Percentiles rank a stretch among this genome's conserved stretches.
These are phyloP conservation scores for Coemansia sp. DNA, from an alignment of 192 early-diverging fungal species.

Conservation along the genomic window DNA sequence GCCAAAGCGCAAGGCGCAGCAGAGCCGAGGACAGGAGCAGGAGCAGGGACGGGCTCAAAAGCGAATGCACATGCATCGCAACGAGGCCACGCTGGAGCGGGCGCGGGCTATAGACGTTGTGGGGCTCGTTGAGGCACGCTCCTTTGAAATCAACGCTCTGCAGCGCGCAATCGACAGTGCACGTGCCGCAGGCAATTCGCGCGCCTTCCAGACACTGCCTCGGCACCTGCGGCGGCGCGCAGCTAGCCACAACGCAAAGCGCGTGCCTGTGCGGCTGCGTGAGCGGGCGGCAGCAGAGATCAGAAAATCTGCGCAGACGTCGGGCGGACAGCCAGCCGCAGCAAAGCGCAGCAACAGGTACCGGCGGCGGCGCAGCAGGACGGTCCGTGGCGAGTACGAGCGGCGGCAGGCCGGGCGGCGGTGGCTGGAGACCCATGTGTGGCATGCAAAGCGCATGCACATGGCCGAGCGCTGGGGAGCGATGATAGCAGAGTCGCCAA, in stretches of 20 bases:
- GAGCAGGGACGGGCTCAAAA: neutral
- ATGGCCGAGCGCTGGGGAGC: slow-evolving; percentile 84
- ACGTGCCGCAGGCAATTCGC: slow-evolving; percentile 55
- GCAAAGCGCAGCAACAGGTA: slow-evolving; percentile 40
- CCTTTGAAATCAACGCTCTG: slow-evolving; percentile 85
- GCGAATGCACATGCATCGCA: slow-evolving; percentile 3
- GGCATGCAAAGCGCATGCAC: slow-evolving; percentile 98
- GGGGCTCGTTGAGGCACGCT: slow-evolving; percentile 64
- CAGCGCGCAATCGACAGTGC: slow-evolving; percentile 72
- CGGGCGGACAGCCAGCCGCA: slow-evolving; percentile 18
- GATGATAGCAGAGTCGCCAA: slow-evolving; percentile 71
- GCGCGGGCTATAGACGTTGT: slow-evolving; percentile 45
- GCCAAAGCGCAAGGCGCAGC: slow-evolving; percentile 17
- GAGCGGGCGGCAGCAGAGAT: slow-evolving; percentile 76
- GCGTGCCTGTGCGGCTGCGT: slow-evolving; percentile 82
- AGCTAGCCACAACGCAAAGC: slow-evolving; percentile 92
- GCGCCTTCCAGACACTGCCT: slow-evolving; percentile 89
- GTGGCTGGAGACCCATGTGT: slow-evolving; percentile 97
- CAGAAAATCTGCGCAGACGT: slow-evolving; percentile 20
- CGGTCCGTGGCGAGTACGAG: slow-evolving; percentile 41
- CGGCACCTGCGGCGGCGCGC: slow-evolving; percentile 90
- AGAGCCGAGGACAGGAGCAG: neutral
- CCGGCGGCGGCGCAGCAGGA: slow-evolving; percentile 36
- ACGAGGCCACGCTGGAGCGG: slow-evolving; percentile 35
- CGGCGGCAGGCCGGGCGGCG: slow-evolving; percentile 57